Conservation (phyloP, 2,329 filamentous ascomycete species). For the Corniculantispora saksenae region DNA sequence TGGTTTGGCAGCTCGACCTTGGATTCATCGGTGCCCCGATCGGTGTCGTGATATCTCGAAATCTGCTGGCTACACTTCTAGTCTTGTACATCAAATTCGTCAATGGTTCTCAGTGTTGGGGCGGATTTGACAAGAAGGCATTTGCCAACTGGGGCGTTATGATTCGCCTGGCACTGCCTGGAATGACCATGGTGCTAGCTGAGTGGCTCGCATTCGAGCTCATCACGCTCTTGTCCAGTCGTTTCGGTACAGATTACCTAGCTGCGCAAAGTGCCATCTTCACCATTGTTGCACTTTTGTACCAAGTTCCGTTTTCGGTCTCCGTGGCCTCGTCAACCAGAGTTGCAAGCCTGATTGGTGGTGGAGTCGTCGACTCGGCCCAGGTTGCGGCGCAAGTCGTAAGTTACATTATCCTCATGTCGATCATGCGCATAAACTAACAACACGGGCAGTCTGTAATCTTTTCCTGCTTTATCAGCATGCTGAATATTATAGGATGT, state of each 20-base stretch:
- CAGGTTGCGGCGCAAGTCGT: conserved; percentile 76
- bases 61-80: conserved; percentile 71
- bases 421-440: neutral
- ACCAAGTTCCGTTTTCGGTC: conserved; percentile 89
- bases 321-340: conserved; percentile 86
- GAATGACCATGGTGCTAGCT: conserved; percentile 90
- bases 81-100: conserved; percentile 76
- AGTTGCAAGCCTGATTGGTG: conserved; percentile 91
- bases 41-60: conserved; percentile 76
- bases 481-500: conserved; percentile 75
- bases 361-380: conserved; percentile 77
- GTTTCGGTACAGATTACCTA: conserved; percentile 77
- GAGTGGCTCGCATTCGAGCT: conserved; percentile 94
- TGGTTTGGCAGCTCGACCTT: conserved; percentile 70
- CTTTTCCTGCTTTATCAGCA: conserved; percentile 67
- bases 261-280: conserved; percentile 89
- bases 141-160: conserved; percentile 76
- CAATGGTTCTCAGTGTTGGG: conserved; percentile 78
- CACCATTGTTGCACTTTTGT: conserved; percentile 77
- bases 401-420: conserved; percentile 26
- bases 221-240: conserved; percentile 78
- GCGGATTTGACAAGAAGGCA: conserved; percentile 70
- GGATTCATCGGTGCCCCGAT: conserved; percentile 81
- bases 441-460: conserved; percentile 51
- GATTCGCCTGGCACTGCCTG: conserved; percentile 84